Evolutionary conservation across 306 rosid species (phyloP).

Genomic region (Vigna angularis): DNA sequence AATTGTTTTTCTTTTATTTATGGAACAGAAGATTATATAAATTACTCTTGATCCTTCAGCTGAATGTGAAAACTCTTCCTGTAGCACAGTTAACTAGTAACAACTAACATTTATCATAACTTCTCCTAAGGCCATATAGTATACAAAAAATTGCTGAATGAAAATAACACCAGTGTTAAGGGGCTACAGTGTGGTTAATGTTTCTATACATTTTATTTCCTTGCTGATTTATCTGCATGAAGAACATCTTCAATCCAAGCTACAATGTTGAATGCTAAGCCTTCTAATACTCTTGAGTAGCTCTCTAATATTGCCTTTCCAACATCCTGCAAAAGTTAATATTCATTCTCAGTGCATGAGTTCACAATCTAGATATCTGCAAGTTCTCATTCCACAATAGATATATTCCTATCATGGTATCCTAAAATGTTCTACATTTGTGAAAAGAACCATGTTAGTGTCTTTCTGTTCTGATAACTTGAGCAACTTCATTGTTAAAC

Average conservation of each 20-base stretch:
- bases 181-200: background rate
- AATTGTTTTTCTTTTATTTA: background rate
- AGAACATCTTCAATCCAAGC: constrained; percentile 84
- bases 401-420: no score
- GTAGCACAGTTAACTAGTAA: background rate
- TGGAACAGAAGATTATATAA: background rate
- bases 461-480: no score
- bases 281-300: constrained; percentile 82
- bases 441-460: no score
- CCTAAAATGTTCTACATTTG: no score
- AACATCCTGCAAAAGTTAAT: constrained; percentile 64
- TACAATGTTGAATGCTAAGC: constrained; percentile 77
- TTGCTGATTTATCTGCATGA: constrained; percentile 59
- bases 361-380: constrained; percentile 7
- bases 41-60: constrained; percentile 12
- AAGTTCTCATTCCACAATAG: background rate
- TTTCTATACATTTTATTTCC: constrained; percentile 47
- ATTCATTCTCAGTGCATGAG: constrained; percentile 13
- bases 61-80: constrained; percentile 19
- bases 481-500: background rate
- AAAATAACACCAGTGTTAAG: constrained; percentile 24
- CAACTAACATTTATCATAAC: constrained; percentile 31
- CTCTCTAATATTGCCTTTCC: constrained; percentile 75
- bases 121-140: constrained; percentile 35
- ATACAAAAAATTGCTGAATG: constrained; percentile 24